Evolutionary conservation across 2,329 filamentous ascomycete genomes (phyloP), one percentile per base, ranked within the genome.

Genomic region (Graphiopsis chlorocephala): DNA sequence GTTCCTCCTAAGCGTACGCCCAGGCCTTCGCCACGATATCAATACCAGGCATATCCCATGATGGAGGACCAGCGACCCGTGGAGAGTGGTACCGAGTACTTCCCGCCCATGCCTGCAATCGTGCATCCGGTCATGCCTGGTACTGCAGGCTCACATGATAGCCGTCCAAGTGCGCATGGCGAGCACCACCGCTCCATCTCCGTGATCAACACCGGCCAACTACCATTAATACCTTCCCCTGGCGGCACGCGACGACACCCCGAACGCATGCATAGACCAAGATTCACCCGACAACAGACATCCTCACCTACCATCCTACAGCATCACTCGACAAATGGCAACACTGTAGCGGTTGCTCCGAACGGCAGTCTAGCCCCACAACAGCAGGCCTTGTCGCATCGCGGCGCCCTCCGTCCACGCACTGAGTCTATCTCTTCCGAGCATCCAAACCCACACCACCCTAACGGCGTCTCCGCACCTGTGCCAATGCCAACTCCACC

Each of bases 191-290:
- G 89, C 66, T 90, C 91, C 7, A 96, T 97, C 72, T 87, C 92
- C 4, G 88, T 97, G 20, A 78, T 97, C 29, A 88, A 84, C 60
- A 93, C 91, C 0, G 93, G 92, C 20, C 91, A 95, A 72, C 81
- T 94, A 7, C 90, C 93, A 7, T 83, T 88, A 23, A 81, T 97
- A 53, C 92, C 93, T 0, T 97, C 93, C 0, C 93, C 93, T 1
- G 91, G 92, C n/a, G 85, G 84, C 65, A 83, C 84, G 83, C 87
- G 63, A 17, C 71, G 73, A 29, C 66, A 71, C 29, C 70, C 74
- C 28, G 23, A 45, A 11, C 69, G 71, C 7, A 67, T 73, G 48
- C 71, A 74, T 57, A 81, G 88, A 60, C 88, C 89, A 10, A 85
- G 87, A 68, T 82, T 89, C 64, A 83, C 81, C 48, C 85, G 91